Evolutionary conservation across 805 yeast genomes (phyloP), one percentile per base, ranked within the genome.

Genomic region (Saccharomycopsis javanensis): DNA sequence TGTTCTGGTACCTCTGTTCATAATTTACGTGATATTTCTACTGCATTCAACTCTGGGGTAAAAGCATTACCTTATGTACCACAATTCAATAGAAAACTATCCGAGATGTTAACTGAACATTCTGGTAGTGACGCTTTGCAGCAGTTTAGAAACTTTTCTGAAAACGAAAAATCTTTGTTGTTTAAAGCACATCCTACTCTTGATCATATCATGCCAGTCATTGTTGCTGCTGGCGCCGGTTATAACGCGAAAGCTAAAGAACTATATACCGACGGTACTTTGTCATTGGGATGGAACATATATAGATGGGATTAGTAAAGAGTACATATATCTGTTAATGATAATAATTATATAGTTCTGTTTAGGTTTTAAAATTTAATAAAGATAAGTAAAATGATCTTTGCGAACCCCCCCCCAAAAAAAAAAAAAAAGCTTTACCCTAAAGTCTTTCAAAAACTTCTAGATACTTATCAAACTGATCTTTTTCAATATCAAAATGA

Each of bases 1-100:
- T 77, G 81, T 55, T 84, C 91, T 0, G 96, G 96, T 3, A 84
- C 85, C 87, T 75, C 88, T 5, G 94, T 86, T 23, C 95, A 87
- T 68, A 88, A 87, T 65, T 72, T 87, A 48, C 61, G 80, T 37
- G 90, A 85, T 57, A 52, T 80, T 23, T 72, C 79, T 1, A 61
- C 58, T 5, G 67, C 73, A 50, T 55, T 62, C 15, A 53, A 61
- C 27, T 57, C 57, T 35, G 61, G 61, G 4, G 64, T 63, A 4
- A 62, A 61, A 15, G 61, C 70, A 1, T 54, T 74, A 56, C 79
- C 83, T 1, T 86, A 85, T 65, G 79, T 71, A 5, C 66, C 68
- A 37, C 75, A 76, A 34, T 86, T 86, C 69, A 81, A 81, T 62
- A 62, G 67, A 2, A 35, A n/a, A 27, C 64, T 86, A 15, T 70